phyloP scores from a whole-genome alignment of 106 monocot genomes.

The Phalaenopsis equestris region DNA sequence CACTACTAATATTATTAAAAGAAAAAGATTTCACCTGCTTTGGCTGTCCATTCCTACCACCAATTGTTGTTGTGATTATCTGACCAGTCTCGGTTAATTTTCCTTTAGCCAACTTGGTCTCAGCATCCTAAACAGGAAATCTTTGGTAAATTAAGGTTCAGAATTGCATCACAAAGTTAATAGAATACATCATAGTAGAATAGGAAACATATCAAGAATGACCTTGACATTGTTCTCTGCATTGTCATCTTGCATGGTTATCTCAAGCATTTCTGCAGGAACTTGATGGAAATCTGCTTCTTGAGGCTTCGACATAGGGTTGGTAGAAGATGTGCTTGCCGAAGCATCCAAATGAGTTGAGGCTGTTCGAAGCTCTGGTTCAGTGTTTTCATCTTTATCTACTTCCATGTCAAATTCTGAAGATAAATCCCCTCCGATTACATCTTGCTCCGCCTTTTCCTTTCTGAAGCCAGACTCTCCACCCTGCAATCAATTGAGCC shows the following conservation, averaged over 20 bases:
- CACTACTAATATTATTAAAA: neutral
- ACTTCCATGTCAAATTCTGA: constrained; percentile 8
- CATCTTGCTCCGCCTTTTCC: constrained; percentile 8
- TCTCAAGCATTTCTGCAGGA: constrained; percentile 2
- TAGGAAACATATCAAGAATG: neutral
- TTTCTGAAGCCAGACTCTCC: neutral
- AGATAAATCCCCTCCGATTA: neutral
- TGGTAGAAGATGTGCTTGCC: neutral
- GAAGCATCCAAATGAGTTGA: constrained; percentile 6
- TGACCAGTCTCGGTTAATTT: constrained; percentile 71
- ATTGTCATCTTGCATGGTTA: constrained; percentile 1
- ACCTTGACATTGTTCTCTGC: constrained; percentile 1
- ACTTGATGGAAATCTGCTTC: constrained; percentile 1
- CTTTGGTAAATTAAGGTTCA: neutral
- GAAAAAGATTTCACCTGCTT: constrained; percentile 51
- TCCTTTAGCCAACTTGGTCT: constrained; percentile 38
- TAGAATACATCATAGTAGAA: neutral
- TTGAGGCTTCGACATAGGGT: neutral
- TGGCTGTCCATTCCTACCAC: constrained; percentile 70
- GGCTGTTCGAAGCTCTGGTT: neutral
- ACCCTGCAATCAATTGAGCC: neutral
- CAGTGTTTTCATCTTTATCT: constrained; percentile 1
- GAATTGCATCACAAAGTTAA: neutral
- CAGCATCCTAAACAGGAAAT: constrained; percentile 30
- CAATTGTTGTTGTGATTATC: constrained; percentile 67